phyloP scores from a whole-genome alignment of 2,329 filamentous ascomycete species.

The Venturia oleaginea region DNA sequence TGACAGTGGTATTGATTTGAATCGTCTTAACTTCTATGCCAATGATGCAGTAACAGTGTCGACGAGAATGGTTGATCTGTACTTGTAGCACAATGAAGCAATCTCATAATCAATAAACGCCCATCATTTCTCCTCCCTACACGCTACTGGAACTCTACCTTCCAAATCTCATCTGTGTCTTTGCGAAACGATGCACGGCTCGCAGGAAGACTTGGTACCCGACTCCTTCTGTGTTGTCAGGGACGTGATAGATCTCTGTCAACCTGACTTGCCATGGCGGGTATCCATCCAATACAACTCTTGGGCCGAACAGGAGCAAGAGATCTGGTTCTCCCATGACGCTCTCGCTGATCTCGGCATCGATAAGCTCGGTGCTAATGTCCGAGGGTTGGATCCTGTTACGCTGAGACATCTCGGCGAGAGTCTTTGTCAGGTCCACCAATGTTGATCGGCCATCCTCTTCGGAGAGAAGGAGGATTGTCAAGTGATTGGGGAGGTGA shows the following conservation, averaged over 20 bases:
- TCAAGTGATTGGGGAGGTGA: conserved; percentile 35
- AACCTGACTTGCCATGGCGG: conserved; percentile 93
- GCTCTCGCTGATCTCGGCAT: conserved; percentile 70
- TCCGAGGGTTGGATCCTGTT: conserved; percentile 73
- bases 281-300: conserved; percentile 79
- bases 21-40: background rate
- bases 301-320: conserved; percentile 75
- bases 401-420: conserved; percentile 90
- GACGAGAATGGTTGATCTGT: background rate
- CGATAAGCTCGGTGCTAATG: conserved; percentile 76
- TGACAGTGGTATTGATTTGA: background rate
- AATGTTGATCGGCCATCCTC: conserved; percentile 89
- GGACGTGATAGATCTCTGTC: conserved; percentile 76
- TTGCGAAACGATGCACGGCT: conserved; percentile 73
- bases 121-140: background rate
- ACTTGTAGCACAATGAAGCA: background rate
- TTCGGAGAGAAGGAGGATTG: conserved; percentile 70
- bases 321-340: conserved; percentile 87
- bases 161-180: conserved; percentile 81
- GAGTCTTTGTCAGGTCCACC: conserved; percentile 88
- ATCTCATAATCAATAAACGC: background rate
- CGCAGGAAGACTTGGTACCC: conserved; percentile 90
- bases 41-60: background rate
- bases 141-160: background rate
- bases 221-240: conserved; percentile 64